Conservation (phyloP, 495 filamentous ascomycete species). For the Trypethelium eluteriae region DNA sequence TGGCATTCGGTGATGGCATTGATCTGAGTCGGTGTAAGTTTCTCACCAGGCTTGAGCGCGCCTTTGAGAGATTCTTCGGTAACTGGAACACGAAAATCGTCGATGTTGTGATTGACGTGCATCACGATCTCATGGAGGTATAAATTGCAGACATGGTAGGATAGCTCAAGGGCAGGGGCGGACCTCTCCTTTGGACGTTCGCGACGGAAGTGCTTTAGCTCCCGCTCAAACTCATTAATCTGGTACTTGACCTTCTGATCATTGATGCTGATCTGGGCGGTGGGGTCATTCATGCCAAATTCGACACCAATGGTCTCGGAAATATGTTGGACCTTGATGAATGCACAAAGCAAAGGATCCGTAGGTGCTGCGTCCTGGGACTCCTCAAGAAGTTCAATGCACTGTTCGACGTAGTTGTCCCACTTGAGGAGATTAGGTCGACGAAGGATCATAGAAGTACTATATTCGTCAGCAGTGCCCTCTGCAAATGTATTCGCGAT, state of each 20-base stretch:
- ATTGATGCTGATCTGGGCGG: constrained; percentile 54
- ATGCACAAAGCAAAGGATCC: constrained; percentile 65
- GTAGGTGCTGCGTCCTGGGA: constrained; percentile 63
- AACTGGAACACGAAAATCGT: constrained; percentile 51
- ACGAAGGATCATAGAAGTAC: constrained; percentile 68
- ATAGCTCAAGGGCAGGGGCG: constrained; percentile 47
- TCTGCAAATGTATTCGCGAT: too few relatives aligned
- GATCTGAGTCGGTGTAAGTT: constrained; percentile 48
- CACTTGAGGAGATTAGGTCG: constrained; percentile 77
- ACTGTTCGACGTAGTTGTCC: constrained; percentile 80
- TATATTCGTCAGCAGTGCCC: constrained; percentile 30
- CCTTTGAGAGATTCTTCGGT: constrained; percentile 42
- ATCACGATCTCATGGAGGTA: constrained; percentile 86
- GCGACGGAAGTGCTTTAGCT: constrained; percentile 60
- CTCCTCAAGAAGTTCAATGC: constrained; percentile 62
- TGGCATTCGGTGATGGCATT: constrained; percentile 65
- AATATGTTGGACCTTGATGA: constrained; percentile 68
- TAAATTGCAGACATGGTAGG: constrained; percentile 59
- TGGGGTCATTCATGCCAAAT: constrained; percentile 69
- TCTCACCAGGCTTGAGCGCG: constrained; percentile 30
- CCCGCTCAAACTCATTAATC: constrained; percentile 65
- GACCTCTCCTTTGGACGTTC: constrained; percentile 44
- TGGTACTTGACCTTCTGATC: constrained; percentile 68
- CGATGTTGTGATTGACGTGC: constrained; percentile 59
- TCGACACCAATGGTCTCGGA: constrained; percentile 71